Evolutionary conservation across 768 basidiomycete genomes (phyloP).

Genomic region (Pseudohyphozyma bogoriensis): DNA sequence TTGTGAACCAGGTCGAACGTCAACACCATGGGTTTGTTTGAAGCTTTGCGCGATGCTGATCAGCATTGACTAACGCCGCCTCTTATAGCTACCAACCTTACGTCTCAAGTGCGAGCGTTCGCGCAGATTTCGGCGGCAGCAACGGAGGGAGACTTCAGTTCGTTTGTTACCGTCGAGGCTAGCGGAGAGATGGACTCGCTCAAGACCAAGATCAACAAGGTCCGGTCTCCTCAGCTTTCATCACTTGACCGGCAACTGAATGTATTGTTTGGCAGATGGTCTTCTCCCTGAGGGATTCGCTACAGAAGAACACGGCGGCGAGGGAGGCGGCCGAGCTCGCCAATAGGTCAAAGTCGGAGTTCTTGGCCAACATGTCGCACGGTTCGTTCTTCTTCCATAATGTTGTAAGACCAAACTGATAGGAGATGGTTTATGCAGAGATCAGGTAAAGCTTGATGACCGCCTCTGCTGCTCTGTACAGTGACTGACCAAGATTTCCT

Average conservation of each 20-base stretch:
- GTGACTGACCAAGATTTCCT: no score
- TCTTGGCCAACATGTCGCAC: constrained; percentile 97
- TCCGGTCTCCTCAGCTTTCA: no score
- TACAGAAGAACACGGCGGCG: constrained; percentile 97
- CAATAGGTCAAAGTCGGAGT: constrained; percentile 94
- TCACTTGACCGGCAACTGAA: no score
- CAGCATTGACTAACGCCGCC: no score
- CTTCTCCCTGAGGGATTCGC: constrained; percentile 86
- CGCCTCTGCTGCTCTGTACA: no score
- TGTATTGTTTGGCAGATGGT: no score
- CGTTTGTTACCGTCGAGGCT: constrained; percentile 98
- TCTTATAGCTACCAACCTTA: constrained; percentile 58
- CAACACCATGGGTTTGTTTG: constrained; percentile 81
- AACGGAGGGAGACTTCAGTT: constrained; percentile 96
- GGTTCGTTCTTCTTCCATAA: constrained; percentile 58
- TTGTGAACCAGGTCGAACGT: constrained; percentile 53
- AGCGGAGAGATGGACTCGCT: constrained; percentile 98
- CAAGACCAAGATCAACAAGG: constrained; percentile 97
- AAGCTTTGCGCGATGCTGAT: no score
- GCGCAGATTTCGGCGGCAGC: constrained; percentile 97
- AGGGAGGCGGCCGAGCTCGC: constrained; percentile 94
- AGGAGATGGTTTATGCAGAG: constrained; percentile 45
- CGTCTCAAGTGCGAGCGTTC: constrained; percentile 97
- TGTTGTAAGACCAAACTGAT: neutral
- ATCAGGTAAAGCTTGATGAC: no score